Percentiles rank a stretch among this genome's conserved stretches.
These are phyloP conservation scores for Grigorovia jiainica DNA, from an alignment of 805 yeast species.

Conservation along the genomic window DNA sequence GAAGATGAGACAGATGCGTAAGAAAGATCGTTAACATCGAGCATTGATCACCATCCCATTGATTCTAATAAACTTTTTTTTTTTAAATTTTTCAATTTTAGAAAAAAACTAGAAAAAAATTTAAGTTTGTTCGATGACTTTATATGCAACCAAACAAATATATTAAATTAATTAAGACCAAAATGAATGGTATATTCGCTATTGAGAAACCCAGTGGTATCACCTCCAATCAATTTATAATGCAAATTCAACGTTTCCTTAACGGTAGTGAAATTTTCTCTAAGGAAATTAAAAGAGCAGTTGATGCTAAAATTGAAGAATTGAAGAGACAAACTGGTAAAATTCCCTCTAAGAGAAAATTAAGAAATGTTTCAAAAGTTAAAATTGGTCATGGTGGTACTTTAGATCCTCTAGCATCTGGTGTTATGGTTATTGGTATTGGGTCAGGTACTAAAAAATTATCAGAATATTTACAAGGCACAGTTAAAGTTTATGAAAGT, in stretches of 20 bases:
- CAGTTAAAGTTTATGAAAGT: conserved; percentile 73
- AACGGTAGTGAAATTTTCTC: conserved; percentile 50
- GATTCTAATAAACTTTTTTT: neutral
- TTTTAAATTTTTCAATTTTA: neutral
- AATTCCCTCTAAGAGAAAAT: conserved; percentile 42
- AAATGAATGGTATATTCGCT: conserved; percentile 90
- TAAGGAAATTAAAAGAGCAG: conserved; percentile 41
- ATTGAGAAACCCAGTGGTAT: conserved; percentile 82
- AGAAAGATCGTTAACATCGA: conserved; percentile 4
- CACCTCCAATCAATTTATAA: conserved; percentile 66
- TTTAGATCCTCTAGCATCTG: conserved; percentile 91
- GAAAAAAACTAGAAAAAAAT: neutral
- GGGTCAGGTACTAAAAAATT: conserved; percentile 83
- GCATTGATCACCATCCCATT: too few relatives aligned
- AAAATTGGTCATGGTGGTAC: conserved; percentile 99
- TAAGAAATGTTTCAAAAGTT: conserved; percentile 44
- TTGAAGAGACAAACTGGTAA: conserved; percentile 32
- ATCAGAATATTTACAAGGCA: conserved; percentile 59
- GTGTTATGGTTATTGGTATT: conserved; percentile 85
- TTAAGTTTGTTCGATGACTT: neutral
- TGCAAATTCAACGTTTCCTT: conserved; percentile 54
- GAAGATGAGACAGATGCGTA: conserved; percentile 39
- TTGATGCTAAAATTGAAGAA: conserved; percentile 36
- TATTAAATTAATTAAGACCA: neutral
- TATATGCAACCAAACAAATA: neutral